Base-by-base conservation (phyloP, 169 alveolate species). In the Neospora caninum region DNA sequence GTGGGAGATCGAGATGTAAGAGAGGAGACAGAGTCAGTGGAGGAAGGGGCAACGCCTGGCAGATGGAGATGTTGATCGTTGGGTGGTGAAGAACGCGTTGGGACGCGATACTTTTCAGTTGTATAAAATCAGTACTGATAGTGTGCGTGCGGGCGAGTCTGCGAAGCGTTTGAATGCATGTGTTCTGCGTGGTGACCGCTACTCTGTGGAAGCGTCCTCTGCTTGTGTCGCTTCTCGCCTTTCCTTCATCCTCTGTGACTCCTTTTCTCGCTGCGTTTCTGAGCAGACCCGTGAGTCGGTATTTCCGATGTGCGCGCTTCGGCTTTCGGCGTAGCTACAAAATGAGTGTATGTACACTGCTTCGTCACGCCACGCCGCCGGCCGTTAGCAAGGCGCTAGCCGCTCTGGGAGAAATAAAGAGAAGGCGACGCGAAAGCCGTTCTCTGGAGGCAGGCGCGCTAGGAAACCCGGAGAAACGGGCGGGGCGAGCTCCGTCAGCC, bases 301-400 rank as follows among this genome's bases (percentile, higher is more conserved):
- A 88, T 38, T 88, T 88, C 67, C 93, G 93, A 10, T 88, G 93
- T 70, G 20, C 73, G 53, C 93, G 93, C 41, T 88, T 88, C 86
- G 93, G 93, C 38, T 88, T 88, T 64, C 93, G 93, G n/a, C 83
- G 86, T 0, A 64, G 93, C 84, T 88, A 49, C 86, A 34, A 64
- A 38, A 34, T 88, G 86, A 64, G 93, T 36, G 93, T 88, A 18
- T 39, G n/a, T 39, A 67, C 93, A 0, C 58, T 88, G 58, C 86
- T 88, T 29, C 86, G n/a, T 6, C 70, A 88, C 41, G 93, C 86
- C 25, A 82, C 93, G 53, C 64, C 38, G 6, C n/a, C 41, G n/a
- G 58, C 86, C 0, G 87, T 38, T 42, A 39, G 22, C 84, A 34
- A 54, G 69, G 86, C 93, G 38, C 31, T 88, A 25, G 42, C 27